Base-by-base conservation (phyloP, 768 basidiomycete genomes). In the Rhodotorula taiwanensis region DNA sequence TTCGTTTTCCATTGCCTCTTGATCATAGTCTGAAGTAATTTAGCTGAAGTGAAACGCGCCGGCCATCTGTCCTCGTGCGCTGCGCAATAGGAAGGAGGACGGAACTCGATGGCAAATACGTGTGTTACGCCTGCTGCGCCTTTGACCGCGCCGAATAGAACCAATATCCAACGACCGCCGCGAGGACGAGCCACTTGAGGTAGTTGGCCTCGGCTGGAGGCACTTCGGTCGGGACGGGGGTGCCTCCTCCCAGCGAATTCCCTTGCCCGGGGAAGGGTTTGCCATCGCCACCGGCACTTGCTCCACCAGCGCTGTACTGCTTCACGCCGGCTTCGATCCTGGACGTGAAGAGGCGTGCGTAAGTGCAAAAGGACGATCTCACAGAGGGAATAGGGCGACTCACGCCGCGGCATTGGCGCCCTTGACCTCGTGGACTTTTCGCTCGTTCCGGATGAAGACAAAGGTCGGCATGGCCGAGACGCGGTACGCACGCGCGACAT, bases 391-490 rank as follows among this genome's bases (percentile, higher is more conserved):
- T n/a, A n/a, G n/a, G n/a, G n/a, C n/a, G 31, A 36, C 54, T 21
- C 14, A 66, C 69, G 49, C 61, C 13, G 31, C 11, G 2, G 44
- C 58, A 33, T 70, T 55, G 0, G 78, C 78, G 30, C 78, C 78
- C 31, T 70, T 70, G 27, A 77, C 59, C 34, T 73, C 70, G 31
- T 74, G 74, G 31, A 77, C 69, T 58, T 71, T 72, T 44, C 74
- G 52, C n/a, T 76, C 77, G 51, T 73, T 71, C 63, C 74, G 71
- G 72, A 75, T 36, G 43, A 75, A 75, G 36, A 74, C 60, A 70
- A 79, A 79, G 8, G 78, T 79, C 13, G 78, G 78, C 78, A 79
- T 79, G 36, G 75, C 74, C 41, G 71, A 61, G 63, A 58, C 73
- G 15, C 57, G 62, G 43, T 72, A 72, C 28, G 72, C 70, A 36